phyloP scores from a whole-genome alignment of 2,329 filamentous ascomycete genomes.

The Epichloe sp. region DNA sequence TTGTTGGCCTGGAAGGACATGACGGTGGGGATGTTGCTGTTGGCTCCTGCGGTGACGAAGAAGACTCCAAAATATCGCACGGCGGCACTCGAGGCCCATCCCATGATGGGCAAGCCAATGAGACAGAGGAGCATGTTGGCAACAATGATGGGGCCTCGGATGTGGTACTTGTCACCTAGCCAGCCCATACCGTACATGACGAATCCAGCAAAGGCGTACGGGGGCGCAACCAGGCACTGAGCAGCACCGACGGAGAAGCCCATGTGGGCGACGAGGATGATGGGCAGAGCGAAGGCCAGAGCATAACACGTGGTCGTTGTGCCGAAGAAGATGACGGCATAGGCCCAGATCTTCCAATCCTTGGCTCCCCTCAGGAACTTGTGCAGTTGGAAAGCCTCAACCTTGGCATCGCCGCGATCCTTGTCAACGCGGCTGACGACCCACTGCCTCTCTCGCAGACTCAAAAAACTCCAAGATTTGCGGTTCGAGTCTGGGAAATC shows the following conservation, averaged over 20 bases:
- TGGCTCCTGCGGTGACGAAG: slow-evolving; percentile 61
- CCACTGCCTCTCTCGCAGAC: slow-evolving; percentile 36
- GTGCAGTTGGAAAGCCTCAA: slow-evolving; percentile 36
- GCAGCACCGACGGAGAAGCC: slow-evolving; percentile 49
- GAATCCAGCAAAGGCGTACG: slow-evolving; percentile 52
- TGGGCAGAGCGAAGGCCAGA: slow-evolving; percentile 65
- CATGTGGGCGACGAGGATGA: slow-evolving; percentile 53
- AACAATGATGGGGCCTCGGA: slow-evolving; percentile 53
- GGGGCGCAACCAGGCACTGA: slow-evolving; percentile 60
- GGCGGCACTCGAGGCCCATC: slow-evolving; percentile 42
- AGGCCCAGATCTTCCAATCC: slow-evolving; percentile 50
- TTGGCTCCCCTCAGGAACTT: slow-evolving; percentile 32
- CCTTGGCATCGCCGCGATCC: slow-evolving; percentile 43
- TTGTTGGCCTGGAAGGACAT: slow-evolving; percentile 82
- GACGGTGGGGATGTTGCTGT: slow-evolving; percentile 61
- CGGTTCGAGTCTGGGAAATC: slow-evolving; percentile 49
- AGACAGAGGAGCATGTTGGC: slow-evolving; percentile 53
- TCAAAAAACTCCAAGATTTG: slow-evolving; percentile 39
- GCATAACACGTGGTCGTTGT: slow-evolving; percentile 63
- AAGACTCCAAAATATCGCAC: slow-evolving; percentile 66
- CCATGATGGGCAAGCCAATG: slow-evolving; percentile 60
- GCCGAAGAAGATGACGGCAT: slow-evolving; percentile 48
- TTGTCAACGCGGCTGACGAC: slow-evolving; percentile 39
- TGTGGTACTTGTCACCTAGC: slow-evolving; percentile 51
- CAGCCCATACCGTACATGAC: slow-evolving; percentile 48